Evolutionary conservation across 805 yeast genomes (phyloP), one percentile per base, ranked within the genome.

Genomic region (Ogataea parapolymorpha): DNA sequence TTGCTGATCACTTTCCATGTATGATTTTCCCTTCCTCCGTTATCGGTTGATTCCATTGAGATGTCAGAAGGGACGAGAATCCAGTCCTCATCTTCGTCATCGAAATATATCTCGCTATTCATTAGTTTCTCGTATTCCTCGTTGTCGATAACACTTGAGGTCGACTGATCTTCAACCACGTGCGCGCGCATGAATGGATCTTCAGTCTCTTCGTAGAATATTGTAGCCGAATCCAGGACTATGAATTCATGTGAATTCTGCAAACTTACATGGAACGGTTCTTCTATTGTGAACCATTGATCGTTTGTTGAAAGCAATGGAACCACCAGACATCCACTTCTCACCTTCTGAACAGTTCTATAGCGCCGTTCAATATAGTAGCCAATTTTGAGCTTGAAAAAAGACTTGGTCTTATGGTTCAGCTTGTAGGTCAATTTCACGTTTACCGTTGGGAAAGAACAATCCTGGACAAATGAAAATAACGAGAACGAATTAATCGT

Each of bases 331-430:
- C 37, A 44, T 0, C 72, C 72, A 2, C 56, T 61, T 37, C 61
- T 50, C 2, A 58, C 56, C 32, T 46, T 61, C 2, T 56, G 53
- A 6, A 50, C 45, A 3, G 57, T 46, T 46, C 62, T 49, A 31
- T 49, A 56, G 20, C 70, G 53, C 26, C 66, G 54, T 37, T 66
- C 67, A 25, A 68, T 51, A 26, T 50, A 51, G 37, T 66, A 70
- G 5, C 48, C 53, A 2, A 67, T 28, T 28, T 62, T 61, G 15
- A 69, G 30, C 30, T 63, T 60, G 44, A 67, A 61, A 12, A 44
- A 41, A n/a, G 49, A 46, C 23, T 44, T 50, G 2, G 62, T 53
- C 35, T 49, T 45, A 20, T 52, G 50, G 10, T 42, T 39, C 32
- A 51, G 16, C 46, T 54, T 42, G 49, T 46, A 46, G 9, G 60